These are phyloP conservation scores for Dactylis glomerata DNA, from an alignment of 176 grass and related monocot genomes.

Conservation along the genomic window DNA sequence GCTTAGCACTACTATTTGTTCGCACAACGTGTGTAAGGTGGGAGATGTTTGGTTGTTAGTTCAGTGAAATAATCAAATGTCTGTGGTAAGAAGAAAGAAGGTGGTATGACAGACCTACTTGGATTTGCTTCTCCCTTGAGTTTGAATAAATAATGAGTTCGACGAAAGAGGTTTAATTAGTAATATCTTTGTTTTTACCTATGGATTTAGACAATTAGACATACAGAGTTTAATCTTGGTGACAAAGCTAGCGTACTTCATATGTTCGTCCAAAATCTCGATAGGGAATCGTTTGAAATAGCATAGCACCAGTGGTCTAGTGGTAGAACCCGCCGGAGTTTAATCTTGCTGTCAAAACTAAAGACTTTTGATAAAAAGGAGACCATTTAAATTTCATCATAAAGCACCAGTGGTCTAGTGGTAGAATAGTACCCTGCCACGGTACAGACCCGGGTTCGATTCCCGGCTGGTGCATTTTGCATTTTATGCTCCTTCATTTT, in stretches of 20 bases:
- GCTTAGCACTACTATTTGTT: background rate
- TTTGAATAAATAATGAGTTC: background rate
- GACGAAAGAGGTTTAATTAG: no score
- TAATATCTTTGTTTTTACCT: background rate
- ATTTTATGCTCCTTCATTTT: no score
- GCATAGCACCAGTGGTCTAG: no score
- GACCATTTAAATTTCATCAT: no score
- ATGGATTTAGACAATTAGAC: background rate
- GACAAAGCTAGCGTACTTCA: background rate
- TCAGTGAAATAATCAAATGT: background rate
- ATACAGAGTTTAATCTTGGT: background rate
- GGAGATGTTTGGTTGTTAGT: background rate
- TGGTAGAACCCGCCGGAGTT: no score
- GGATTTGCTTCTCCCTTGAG: background rate
- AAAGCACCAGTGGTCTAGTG: slow-evolving; percentile 55
- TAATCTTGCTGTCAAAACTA: no score
- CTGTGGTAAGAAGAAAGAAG: background rate
- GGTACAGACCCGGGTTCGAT: slow-evolving; percentile 74
- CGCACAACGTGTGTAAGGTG: background rate
- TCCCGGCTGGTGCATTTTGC: slow-evolving; percentile 44
- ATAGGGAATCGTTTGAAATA: no score
- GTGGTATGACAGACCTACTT: background rate
- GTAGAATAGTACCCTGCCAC: slow-evolving; percentile 88
- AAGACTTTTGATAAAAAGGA: no score
- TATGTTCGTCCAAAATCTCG: no score